Evolutionary conservation across 1,284 basidiomycete species (phyloP).

Genomic region (Thecaphora thlaspeos): DNA sequence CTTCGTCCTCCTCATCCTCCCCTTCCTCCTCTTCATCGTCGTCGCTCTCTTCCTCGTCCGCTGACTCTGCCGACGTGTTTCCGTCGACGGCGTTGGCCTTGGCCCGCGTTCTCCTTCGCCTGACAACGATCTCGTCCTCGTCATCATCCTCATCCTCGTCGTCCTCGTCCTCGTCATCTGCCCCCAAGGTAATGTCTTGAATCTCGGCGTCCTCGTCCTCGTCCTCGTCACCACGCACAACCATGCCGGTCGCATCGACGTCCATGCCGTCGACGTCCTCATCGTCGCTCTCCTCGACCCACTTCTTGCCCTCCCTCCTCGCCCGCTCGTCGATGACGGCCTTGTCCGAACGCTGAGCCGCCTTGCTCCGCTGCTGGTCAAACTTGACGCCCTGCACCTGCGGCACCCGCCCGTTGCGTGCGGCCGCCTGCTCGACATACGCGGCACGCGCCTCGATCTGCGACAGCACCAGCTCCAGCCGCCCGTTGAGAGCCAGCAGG

Average conservation of each 20-base stretch:
- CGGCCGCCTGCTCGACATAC: slow-evolving; percentile 33
- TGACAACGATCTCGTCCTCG: slow-evolving; percentile 10
- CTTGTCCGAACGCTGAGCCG: slow-evolving; percentile 8
- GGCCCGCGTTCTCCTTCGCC: slow-evolving; percentile 13
- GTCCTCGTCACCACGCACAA: slow-evolving; percentile 25
- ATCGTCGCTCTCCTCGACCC: slow-evolving; percentile 44
- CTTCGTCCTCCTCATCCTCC: not conserved
- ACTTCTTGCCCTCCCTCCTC: slow-evolving; percentile 38
- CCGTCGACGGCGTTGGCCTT: slow-evolving; percentile 25
- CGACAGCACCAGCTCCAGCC: slow-evolving; percentile 86
- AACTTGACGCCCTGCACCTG: slow-evolving; percentile 45
- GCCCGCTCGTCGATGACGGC: slow-evolving; percentile 7
- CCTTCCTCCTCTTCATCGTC: too few relatives aligned
- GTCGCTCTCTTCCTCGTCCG: slow-evolving; percentile 9
- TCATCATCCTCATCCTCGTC: slow-evolving; percentile 33
- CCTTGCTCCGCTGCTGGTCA: slow-evolving; percentile 8
- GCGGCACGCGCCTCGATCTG: slow-evolving; percentile 76
- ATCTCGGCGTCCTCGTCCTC: slow-evolving; percentile 40
- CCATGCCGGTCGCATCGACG: slow-evolving; percentile 26
- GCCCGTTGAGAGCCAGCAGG: slow-evolving; percentile 79
- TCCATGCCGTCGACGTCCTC: slow-evolving; percentile 29
- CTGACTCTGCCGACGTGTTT: slow-evolving; percentile 26
- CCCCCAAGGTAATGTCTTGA: slow-evolving; percentile 43
- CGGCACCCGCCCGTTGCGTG: slow-evolving; percentile 24
- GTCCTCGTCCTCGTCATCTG: slow-evolving; percentile 31